Conservation (phyloP, 2,329 filamentous ascomycete genomes). For the Bertia moriformis region DNA sequence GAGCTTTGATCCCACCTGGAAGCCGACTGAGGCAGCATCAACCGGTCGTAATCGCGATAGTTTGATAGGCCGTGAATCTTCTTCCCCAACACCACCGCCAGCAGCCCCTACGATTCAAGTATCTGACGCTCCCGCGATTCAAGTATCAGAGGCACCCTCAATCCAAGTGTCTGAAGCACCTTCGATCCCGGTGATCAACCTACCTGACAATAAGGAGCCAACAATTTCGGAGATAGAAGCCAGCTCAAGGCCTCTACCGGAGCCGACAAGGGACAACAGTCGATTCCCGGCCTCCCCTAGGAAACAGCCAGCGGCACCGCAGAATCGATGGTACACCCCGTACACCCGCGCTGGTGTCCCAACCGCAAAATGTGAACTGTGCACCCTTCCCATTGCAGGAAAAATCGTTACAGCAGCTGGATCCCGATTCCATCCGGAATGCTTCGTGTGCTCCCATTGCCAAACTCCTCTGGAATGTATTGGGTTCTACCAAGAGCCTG, state of each 20-base stretch:
- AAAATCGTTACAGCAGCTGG: slow-evolving; percentile 51
- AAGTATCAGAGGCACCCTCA: slow-evolving; percentile 4
- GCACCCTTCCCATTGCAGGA: slow-evolving; percentile 47
- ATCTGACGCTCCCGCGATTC: slow-evolving; percentile 7
- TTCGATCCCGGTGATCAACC: slow-evolving; percentile 25
- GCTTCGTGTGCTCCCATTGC: slow-evolving; percentile 53
- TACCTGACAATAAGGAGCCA: slow-evolving; percentile 20
- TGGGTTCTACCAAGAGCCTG: slow-evolving; percentile 56
- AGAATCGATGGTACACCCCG: background rate
- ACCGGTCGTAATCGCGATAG: background rate
- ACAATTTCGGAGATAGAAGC: slow-evolving; percentile 13
- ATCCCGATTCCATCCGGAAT: slow-evolving; percentile 51
- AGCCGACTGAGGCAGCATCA: slow-evolving; percentile 15
- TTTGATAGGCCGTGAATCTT: background rate
- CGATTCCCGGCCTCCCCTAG: background rate
- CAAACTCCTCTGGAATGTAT: slow-evolving; percentile 52
- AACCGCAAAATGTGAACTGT: slow-evolving; percentile 44
- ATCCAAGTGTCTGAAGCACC: too few relatives aligned
- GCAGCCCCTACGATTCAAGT: slow-evolving; percentile 6
- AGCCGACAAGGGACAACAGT: background rate
- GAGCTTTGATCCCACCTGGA: slow-evolving; percentile 45
- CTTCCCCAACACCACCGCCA: slow-evolving; percentile 4
- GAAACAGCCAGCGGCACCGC: background rate
- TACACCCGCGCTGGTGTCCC: slow-evolving; percentile 12
- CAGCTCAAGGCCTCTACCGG: slow-evolving; percentile 1